These are phyloP conservation scores for Graphilbum sp. DNA, from an alignment of 2,329 filamentous ascomycete species.

Conservation along the genomic window DNA sequence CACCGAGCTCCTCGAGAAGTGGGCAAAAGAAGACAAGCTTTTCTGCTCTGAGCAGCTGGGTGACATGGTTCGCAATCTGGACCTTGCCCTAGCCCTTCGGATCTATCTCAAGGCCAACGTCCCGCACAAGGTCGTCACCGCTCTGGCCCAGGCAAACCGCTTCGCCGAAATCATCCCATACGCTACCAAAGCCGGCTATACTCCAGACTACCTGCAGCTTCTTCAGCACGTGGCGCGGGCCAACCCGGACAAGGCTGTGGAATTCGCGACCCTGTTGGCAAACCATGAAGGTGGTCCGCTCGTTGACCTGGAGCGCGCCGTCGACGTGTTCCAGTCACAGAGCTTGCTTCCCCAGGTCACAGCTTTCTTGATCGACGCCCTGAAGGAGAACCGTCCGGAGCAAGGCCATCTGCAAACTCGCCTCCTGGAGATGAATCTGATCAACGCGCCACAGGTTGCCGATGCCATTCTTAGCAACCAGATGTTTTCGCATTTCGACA, in stretches of 20 bases:
- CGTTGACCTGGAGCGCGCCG: conserved; percentile 84
- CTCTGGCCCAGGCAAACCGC: conserved; percentile 86
- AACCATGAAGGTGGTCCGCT: conserved; percentile 77
- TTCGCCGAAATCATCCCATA: conserved; percentile 96
- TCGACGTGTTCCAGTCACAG: conserved; percentile 96
- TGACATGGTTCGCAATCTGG: conserved; percentile 81
- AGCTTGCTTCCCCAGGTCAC: conserved; percentile 96
- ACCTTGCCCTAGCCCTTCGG: conserved; percentile 69
- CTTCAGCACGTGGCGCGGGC: conserved; percentile 84
- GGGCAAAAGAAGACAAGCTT: conserved; percentile 91
- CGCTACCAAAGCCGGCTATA: conserved; percentile 67
- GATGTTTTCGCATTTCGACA: conserved; percentile 97
- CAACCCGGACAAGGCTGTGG: conserved; percentile 83
- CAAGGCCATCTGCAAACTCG: conserved; percentile 88
- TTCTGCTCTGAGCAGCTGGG: conserved; percentile 93
- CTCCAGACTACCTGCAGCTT: conserved; percentile 86
- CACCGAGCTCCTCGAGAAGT: conserved; percentile 94
- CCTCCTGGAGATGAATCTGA: conserved; percentile 91
- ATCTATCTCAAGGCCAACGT: conserved; percentile 88
- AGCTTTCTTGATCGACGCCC: conserved; percentile 88
- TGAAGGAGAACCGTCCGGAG: conserved; percentile 89
- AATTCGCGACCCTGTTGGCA: conserved; percentile 84
- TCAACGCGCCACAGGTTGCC: conserved; percentile 92
- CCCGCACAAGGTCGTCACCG: conserved; percentile 85
- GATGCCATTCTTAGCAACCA: conserved; percentile 96